These are phyloP conservation scores for Smittium culicis DNA, from an alignment of 371 early-diverging fungal species.

Conservation along the genomic window DNA sequence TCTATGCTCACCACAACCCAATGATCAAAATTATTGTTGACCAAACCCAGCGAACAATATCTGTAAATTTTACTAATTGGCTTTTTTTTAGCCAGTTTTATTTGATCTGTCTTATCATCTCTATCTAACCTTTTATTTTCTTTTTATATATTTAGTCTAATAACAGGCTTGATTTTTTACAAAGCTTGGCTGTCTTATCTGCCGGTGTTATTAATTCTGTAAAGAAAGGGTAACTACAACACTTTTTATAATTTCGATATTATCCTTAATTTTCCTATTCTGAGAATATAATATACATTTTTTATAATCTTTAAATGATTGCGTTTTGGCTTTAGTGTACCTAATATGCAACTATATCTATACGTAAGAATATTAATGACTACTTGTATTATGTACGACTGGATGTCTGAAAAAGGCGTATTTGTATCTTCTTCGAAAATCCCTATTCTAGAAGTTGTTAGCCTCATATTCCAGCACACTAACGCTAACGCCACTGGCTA, in stretches of 20 bases:
- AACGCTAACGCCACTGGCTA: not conserved
- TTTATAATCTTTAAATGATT: not conserved
- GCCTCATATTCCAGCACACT: not conserved
- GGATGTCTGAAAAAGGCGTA: slow-evolving; percentile 38
- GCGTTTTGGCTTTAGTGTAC: slow-evolving; percentile 16
- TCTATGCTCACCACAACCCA: slow-evolving; percentile 87
- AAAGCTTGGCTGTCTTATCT: slow-evolving; percentile 49
- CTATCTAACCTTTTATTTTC: slow-evolving; percentile 16
- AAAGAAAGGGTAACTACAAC: slow-evolving; percentile 32
- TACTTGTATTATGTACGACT: slow-evolving; percentile 79
- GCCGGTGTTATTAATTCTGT: slow-evolving; percentile 54
- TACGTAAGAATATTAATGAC: slow-evolving; percentile 60
- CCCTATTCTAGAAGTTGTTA: slow-evolving; percentile 10
- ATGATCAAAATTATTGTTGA: slow-evolving; percentile 77
- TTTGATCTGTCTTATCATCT: not conserved
- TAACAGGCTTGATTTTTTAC: slow-evolving; percentile 18
- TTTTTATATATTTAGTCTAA: not conserved
- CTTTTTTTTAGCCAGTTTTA: too few relatives aligned
- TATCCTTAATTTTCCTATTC: too few relatives aligned
- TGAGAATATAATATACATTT: not conserved
- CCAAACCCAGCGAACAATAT: slow-evolving; percentile 28
- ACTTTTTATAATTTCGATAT: not conserved
- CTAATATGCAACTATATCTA: slow-evolving; percentile 46
- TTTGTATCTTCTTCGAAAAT: slow-evolving; percentile 2
- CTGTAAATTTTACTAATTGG: slow-evolving; percentile 28